Base-by-base conservation (phyloP, 495 filamentous ascomycete genomes). In the Penicillium desertorum region DNA sequence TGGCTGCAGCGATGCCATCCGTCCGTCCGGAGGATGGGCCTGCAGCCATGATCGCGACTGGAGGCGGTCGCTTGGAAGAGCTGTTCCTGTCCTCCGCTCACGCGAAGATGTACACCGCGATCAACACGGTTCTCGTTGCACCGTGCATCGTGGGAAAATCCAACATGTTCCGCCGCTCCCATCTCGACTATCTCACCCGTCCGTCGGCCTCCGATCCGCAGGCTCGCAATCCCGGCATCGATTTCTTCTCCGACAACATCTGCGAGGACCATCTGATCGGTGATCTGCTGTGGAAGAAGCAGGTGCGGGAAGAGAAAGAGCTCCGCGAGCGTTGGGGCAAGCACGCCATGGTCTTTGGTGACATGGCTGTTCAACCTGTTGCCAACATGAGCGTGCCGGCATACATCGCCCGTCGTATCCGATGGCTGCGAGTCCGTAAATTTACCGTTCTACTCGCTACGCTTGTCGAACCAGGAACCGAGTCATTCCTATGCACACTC, bases 241-340 rank as follows among this genome's bases (percentile, higher is more conserved):
- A 96, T 69, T 93, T 86, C 74, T 98, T 99, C 75, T 92, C 88
- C 16, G 82, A 89, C 39, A 94, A 97, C 64, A 97, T 99, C 71
- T 99, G 94, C 76, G 94, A 99, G 67, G 94, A 99, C 65, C 95
- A 99, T 62, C 76, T 96, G 16, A 96, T 99, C 50, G 93, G 92
- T 25, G 93, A 97, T 62, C 78, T 96, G 6, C 81, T 98, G 12
- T 99, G 90, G 89, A 84, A 86, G 54, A 78, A 65, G 52, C 74
- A 70, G 49, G 69, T 71, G 60, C 75, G 42, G 70, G 86, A 74
- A 59, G 75, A 77, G 41, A 65, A 70, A 50, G 67, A 77, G 42
- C 51, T 57, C 1, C 59, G 65, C n/a, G 70, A 76, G 45, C 79
- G 71, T 8, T 88, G 79, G 74, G 79, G 82, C 29, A 95, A 93